Conservation (phyloP, 805 yeast genomes). For the Starmerella khaoyaiensis region DNA sequence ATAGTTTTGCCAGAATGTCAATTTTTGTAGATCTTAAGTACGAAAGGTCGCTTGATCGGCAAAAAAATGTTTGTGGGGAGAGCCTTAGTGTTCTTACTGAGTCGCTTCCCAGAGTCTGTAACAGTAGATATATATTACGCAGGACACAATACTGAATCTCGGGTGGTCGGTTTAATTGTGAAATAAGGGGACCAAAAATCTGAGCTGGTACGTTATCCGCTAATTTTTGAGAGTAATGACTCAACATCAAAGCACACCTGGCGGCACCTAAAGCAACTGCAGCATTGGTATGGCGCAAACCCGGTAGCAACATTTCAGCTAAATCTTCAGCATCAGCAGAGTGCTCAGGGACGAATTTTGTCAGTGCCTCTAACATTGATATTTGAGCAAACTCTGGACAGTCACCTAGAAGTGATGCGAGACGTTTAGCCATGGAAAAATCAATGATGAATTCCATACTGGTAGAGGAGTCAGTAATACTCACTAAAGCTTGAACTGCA, state of each 20-base stretch:
- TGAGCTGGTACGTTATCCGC: slow-evolving; percentile 48
- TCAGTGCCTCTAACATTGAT: slow-evolving; percentile 49
- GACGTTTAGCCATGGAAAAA: slow-evolving; percentile 33
- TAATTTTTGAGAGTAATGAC: slow-evolving; percentile 54
- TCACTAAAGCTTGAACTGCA: slow-evolving; percentile 54
- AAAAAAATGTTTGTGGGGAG: slow-evolving; percentile 44
- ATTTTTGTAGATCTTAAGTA: slow-evolving; percentile 82
- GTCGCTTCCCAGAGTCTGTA: slow-evolving; percentile 26
- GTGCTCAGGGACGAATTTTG: slow-evolving; percentile 57
- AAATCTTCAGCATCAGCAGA: slow-evolving; percentile 52
- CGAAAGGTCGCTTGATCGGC: slow-evolving; percentile 72
- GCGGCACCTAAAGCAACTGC: slow-evolving; percentile 69
- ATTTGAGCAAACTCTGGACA: slow-evolving; percentile 60
- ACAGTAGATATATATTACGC: slow-evolving; percentile 60
- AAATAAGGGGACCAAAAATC: slow-evolving; percentile 52
- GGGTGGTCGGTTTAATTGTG: slow-evolving; percentile 42
- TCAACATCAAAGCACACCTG: slow-evolving; percentile 54
- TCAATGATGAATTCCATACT: slow-evolving; percentile 43
- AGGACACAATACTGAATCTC: slow-evolving; percentile 75
- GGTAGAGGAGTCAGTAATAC: slow-evolving; percentile 46
- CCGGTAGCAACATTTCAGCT: slow-evolving; percentile 54
- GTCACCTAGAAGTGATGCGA: slow-evolving; percentile 32
- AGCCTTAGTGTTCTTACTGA: slow-evolving; percentile 3
- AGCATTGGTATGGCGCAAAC: slow-evolving; percentile 66
- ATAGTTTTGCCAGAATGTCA: slow-evolving; percentile 71